Evolutionary conservation across 2,329 filamentous ascomycete species (phyloP).

Genomic region (Colletotrichum sp.): DNA sequence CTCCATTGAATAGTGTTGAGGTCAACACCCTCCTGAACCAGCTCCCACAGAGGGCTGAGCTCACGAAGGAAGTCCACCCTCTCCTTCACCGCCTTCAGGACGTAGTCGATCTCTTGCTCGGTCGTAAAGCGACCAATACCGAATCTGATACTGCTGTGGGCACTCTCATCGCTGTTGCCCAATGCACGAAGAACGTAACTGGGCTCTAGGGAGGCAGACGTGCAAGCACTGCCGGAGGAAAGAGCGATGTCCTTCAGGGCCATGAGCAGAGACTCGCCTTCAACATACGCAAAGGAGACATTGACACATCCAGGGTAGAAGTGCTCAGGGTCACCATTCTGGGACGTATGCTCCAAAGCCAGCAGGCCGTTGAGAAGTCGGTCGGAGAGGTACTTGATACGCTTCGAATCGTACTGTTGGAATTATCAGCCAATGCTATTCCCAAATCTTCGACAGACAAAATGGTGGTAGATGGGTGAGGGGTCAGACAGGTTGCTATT

Average conservation of each 20-base stretch:
- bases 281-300: conserved; percentile 97
- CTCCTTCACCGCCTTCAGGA: conserved; percentile 90
- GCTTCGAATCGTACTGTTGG: conserved; percentile 85
- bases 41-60: conserved; percentile 94
- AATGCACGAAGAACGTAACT: conserved; percentile 95
- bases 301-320: conserved; percentile 99
- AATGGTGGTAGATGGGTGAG: conserved; percentile 1
- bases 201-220: conserved; percentile 93
- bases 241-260: conserved; percentile 97
- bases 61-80: conserved; percentile 93
- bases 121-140: conserved; percentile 98
- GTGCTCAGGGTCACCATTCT: conserved; percentile 83
- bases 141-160: conserved; percentile 97
- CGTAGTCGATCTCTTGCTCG: conserved; percentile 94
- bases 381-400: conserved; percentile 83
- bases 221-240: conserved; percentile 96
- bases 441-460: not conserved
- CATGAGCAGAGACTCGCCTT: conserved; percentile 98
- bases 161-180: conserved; percentile 95
- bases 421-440: not conserved
- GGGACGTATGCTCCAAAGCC: conserved; percentile 86
- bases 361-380: conserved; percentile 83
- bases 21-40: conserved; percentile 96
- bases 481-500: conserved; percentile 72
- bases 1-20: conserved; percentile 98